phyloP scores from a whole-genome alignment of 768 basidiomycete species.

The Amanita exitialis region DNA sequence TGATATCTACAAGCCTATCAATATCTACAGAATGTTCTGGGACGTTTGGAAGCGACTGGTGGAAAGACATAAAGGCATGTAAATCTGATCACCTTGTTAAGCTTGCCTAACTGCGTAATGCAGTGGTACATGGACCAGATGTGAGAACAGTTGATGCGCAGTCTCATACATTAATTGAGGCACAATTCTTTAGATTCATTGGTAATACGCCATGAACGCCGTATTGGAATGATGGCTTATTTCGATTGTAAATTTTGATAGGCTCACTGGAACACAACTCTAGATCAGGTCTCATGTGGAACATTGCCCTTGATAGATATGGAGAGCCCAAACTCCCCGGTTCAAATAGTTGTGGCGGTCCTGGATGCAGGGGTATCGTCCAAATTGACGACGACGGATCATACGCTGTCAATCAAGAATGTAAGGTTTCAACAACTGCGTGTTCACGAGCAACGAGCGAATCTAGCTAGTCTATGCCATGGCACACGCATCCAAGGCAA shows the following conservation, averaged over 20 bases:
- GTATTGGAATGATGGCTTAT: slow-evolving; percentile 8
- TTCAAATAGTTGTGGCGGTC: slow-evolving; percentile 47
- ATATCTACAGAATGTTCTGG: slow-evolving; percentile 47
- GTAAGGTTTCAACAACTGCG: slow-evolving; percentile 22
- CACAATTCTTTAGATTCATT: slow-evolving; percentile 11
- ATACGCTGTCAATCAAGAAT: slow-evolving; percentile 66
- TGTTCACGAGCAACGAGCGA: not conserved
- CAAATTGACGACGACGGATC: slow-evolving; percentile 55
- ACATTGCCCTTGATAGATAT: slow-evolving; percentile 51
- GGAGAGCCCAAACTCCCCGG: slow-evolving; percentile 58
- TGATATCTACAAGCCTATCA: not conserved
- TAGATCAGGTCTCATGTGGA: slow-evolving; percentile 60
- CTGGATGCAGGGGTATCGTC: slow-evolving; percentile 60
- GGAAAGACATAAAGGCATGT: slow-evolving; percentile 65
- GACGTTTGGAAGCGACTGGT: slow-evolving; percentile 61
- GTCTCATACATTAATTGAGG: not conserved
- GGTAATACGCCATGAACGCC: slow-evolving; percentile 6
- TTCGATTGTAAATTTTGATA: not conserved
- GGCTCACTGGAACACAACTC: slow-evolving; percentile 31
- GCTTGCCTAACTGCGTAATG: not conserved
- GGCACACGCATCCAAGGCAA: slow-evolving; percentile 67
- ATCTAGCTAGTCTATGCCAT: slow-evolving; percentile 46
- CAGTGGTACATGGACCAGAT: slow-evolving; percentile 66
- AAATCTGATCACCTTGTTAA: not conserved
- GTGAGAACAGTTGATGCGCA: slow-evolving; percentile 20